Evolutionary conservation across 129 eudicot genomes (phyloP), one percentile per base, ranked within the genome.

Genomic region (Flaveria sonorensis): DNA sequence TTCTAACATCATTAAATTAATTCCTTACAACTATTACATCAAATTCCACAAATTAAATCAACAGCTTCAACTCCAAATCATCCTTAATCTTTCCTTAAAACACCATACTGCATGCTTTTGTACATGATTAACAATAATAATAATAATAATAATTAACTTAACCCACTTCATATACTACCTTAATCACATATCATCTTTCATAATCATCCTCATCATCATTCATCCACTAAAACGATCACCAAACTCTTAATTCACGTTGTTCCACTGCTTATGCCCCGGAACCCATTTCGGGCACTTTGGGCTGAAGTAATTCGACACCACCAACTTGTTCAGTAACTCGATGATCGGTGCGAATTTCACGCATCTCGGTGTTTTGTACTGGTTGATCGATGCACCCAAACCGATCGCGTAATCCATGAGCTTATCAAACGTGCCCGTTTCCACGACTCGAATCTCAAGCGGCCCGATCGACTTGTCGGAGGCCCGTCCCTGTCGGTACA

Each of bases 401-500:
- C 93, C 83, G 2, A 90, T 88, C 4, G 94, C 96, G 66, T 88
- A 92, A 21, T 92, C 98, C 96, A 90, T 92, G 0, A 92, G 96
- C 82, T 90, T 90, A 76, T 92, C 96, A 40, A 92, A 92, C 0
- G 98, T 90, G 20, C 96, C 94, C 0, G n/a, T 59, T 60, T 90
- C 96, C 20, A 92, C 98, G 5, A 90, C 71, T 62, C 73, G 81
- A 77, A 92, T 90, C 85, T 92, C 96, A 2, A 92, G 96, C 1
- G 98, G 94, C 11, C 98, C 98, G 14, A 92, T 88, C 0, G 96
- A 89, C 73, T 91, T 83, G 70, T 87, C 91, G 1, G 85, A 86
- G 12, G 79, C 86, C 0, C 98, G 92, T 12, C 92, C 92, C 69
- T 90, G 98, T 2, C 98, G 82, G 60, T 92, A 92, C 11, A 89